Evolutionary conservation across 1,139 yeast species (phyloP).

Genomic region (Arxiozyma slooffiae): DNA sequence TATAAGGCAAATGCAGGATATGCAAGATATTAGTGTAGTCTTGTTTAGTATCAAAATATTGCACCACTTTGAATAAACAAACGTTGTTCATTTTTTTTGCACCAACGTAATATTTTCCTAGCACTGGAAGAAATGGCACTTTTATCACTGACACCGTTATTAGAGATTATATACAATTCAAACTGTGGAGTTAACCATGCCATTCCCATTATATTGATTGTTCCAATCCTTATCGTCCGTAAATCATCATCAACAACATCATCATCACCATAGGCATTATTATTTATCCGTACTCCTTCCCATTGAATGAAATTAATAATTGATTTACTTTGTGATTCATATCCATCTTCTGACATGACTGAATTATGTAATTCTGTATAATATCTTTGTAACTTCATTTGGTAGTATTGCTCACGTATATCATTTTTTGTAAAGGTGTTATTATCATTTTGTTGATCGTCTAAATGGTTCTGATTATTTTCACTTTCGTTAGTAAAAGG

Average conservation of each 20-base stretch:
- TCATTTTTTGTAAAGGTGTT: background rate
- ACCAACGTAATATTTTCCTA: conserved; percentile 46
- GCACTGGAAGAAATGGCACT: conserved; percentile 45
- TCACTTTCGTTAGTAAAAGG: background rate
- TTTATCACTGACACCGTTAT: conserved; percentile 41
- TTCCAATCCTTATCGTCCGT: conserved; percentile 12
- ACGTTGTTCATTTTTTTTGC: conserved; percentile 45
- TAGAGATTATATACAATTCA: conserved; percentile 44
- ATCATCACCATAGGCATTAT: background rate
- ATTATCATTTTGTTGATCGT: background rate
- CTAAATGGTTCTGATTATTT: background rate
- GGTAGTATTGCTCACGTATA: conserved; percentile 9
- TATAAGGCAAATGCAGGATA: background rate
- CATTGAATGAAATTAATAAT: conserved; percentile 31
- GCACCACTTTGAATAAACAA: conserved; percentile 58
- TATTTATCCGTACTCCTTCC: conserved; percentile 13
- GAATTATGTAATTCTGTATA: conserved; percentile 22
- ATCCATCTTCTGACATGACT: conserved; percentile 22
- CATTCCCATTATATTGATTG: conserved; percentile 38
- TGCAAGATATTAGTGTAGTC: too few species aligned
- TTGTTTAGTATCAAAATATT: conserved; percentile 30
- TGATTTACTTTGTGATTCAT: conserved; percentile 15
- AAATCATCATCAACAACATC: conserved; percentile 1
- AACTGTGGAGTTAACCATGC: conserved; percentile 49
- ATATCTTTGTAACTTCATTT: conserved; percentile 19